Base-by-base conservation (phyloP, 2,329 filamentous ascomycete species). In the Neonectria hederae region DNA sequence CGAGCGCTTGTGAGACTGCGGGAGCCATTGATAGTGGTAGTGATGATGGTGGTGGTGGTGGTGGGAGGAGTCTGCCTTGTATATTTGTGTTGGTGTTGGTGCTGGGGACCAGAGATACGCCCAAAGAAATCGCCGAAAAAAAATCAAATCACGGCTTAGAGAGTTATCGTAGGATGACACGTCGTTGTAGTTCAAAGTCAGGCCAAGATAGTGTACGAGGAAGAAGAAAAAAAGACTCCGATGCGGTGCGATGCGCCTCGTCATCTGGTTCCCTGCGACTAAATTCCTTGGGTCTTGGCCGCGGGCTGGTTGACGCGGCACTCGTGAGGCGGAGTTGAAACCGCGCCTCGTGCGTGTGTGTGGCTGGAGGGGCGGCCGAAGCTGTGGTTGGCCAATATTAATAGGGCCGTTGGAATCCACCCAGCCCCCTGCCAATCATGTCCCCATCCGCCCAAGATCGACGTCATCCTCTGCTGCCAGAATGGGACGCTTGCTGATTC, bases 291-390 rank as follows among this genome's bases (percentile, higher is more conserved):
- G 49, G 61, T 51, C 61, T 63, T 63, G 61, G 64, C 61, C 28
- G 38, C 26, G 40, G 53, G 38, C 32, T 42, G 53, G 71, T 74
- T 74, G 70, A 74, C 72, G 72, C 72, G 72, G 72, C 72, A 73
- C 61, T 72, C 51, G 51, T 59, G 72, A 65, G 72, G 72, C 72
- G 72, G 63, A 72, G 72, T 71, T 72, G 72, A 73, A 67, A 74
- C 72, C 66, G 64, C 65, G 69, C 72, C 69, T 70, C 65, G 52
- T 63, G 42, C 65, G 19, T 45, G 66, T 45, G 66, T 71, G 72
- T 74, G 72, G 72, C 72, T 74, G 67, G 65, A 58, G 54, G 11
- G 13, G 40, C 11, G 9, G 19, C 1, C 4, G 4, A 1, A 2
- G 2, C 17, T 40, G 3, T 61, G 52, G 70, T 72, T 74, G 69